Conservation (phyloP, 1,139 yeast species). For the Lodderomyces margitis region DNA sequence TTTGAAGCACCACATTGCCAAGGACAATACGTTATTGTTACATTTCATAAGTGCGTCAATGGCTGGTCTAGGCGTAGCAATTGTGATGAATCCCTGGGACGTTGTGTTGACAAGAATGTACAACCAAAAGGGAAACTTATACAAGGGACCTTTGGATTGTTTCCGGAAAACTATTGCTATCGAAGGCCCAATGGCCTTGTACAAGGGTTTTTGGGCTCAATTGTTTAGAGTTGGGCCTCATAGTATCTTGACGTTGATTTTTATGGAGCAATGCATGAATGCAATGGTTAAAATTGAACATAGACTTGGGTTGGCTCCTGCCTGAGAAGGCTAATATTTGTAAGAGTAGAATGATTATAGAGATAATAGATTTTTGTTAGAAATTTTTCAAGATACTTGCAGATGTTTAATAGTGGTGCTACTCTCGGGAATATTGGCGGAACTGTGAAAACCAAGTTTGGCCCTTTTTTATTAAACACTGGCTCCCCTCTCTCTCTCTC, state of each 20-base stretch:
- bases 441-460: neutral
- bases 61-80: conserved; percentile 89
- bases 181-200: conserved; percentile 87
- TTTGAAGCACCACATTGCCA: conserved; percentile 44
- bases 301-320: conserved; percentile 7
- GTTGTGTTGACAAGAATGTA: conserved; percentile 91
- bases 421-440: neutral
- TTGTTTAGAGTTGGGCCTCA: conserved; percentile 92
- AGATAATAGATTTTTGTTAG: neutral
- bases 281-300: conserved; percentile 32
- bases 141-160: conserved; percentile 87
- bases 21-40: conserved; percentile 63
- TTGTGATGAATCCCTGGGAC: conserved; percentile 98
- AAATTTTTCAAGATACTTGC: too few species aligned
- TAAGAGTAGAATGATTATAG: neutral
- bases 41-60: conserved; percentile 75
- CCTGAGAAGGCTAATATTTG: neutral
- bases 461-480: too few species aligned
- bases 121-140: conserved; percentile 87
- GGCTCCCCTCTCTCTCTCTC: too few species aligned
- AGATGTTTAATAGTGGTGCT: too few species aligned
- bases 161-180: conserved; percentile 71
- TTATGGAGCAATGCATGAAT: conserved; percentile 93
- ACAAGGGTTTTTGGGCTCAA: conserved; percentile 95
- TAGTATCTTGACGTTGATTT: conserved; percentile 83